Percentiles rank a stretch among this genome's conserved stretches.
These are phyloP conservation scores for Leccinum olivaceoglutinosum DNA, from an alignment of 1,284 basidiomycete genomes.

Conservation along the genomic window DNA sequence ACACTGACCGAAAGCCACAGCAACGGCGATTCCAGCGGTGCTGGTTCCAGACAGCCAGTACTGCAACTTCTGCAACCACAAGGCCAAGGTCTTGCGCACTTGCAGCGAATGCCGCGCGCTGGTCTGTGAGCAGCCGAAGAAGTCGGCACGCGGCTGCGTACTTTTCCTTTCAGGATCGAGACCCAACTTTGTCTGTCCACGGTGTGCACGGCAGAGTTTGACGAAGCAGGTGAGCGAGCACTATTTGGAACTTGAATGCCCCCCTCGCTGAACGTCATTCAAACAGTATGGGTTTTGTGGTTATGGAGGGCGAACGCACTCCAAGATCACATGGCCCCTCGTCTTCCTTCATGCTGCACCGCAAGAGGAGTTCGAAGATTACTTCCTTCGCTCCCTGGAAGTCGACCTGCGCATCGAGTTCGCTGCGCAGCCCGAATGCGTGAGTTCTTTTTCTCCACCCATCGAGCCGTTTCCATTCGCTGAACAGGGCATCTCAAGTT, in stretches of 20 bases:
- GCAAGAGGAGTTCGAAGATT: not conserved
- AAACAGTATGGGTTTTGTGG: not conserved
- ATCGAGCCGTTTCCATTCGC: too few species aligned
- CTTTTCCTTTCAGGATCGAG: not conserved
- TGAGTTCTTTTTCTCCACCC: not conserved
- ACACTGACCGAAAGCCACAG: too few species aligned
- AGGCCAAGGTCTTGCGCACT: not conserved
- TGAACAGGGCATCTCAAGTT: not conserved
- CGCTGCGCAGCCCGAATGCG: not conserved
- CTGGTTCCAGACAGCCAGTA: not conserved
- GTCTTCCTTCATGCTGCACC: not conserved
- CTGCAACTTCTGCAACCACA: not conserved
- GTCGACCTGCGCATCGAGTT: not conserved
- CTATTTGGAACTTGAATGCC: too few species aligned
- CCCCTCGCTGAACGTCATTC: too few species aligned
- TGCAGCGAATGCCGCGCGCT: not conserved
- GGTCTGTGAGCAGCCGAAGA: not conserved
- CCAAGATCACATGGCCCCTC: not conserved
- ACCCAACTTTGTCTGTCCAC: not conserved
- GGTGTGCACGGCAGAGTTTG: not conserved
- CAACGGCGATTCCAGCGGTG: not conserved
- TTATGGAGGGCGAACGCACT: not conserved
- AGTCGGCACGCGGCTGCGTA: not conserved
- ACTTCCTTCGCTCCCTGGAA: not conserved
- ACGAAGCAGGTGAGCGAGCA: not conserved